phyloP scores from a whole-genome alignment of 2,329 filamentous ascomycete species.

The Capronia epimyces region DNA sequence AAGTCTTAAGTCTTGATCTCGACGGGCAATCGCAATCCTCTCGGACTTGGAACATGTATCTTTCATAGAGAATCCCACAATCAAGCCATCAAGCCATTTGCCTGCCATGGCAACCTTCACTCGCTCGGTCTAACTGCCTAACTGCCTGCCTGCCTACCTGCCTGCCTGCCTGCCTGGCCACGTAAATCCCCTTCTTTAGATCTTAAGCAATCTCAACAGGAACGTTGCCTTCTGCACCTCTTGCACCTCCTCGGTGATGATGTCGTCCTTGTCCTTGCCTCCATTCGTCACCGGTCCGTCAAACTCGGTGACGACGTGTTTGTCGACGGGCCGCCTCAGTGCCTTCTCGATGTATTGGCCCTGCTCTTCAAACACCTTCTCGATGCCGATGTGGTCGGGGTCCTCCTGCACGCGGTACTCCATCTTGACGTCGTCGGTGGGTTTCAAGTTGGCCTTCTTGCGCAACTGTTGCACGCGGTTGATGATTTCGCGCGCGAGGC shows the following conservation, averaged over 20 bases:
- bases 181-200: constrained; percentile 44
- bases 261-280: constrained; percentile 44
- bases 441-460: constrained; percentile 85
- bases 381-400: constrained; percentile 68
- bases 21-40: no score
- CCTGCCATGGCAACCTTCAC: no score
- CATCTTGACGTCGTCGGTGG: constrained; percentile 94
- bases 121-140: no score
- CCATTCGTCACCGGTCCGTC: constrained; percentile 44
- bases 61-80: no score
- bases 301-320: constrained; percentile 57
- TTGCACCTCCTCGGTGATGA: constrained; percentile 78
- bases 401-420: constrained; percentile 78
- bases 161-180: no score
- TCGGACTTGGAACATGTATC: no score
- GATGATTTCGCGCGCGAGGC: constrained; percentile 84
- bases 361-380: constrained; percentile 64
- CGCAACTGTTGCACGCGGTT: constrained; percentile 85
- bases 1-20: constrained; percentile 36
- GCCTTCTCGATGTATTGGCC: constrained; percentile 66
- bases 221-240: constrained; percentile 80
- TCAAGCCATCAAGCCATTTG: no score
- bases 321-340: constrained; percentile 69
- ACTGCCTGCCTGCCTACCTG: no score
- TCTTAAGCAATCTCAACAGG: constrained; percentile 66